Evolutionary conservation across 1,139 yeast species (phyloP).

Genomic region (Sugiyamaella paludigena): DNA sequence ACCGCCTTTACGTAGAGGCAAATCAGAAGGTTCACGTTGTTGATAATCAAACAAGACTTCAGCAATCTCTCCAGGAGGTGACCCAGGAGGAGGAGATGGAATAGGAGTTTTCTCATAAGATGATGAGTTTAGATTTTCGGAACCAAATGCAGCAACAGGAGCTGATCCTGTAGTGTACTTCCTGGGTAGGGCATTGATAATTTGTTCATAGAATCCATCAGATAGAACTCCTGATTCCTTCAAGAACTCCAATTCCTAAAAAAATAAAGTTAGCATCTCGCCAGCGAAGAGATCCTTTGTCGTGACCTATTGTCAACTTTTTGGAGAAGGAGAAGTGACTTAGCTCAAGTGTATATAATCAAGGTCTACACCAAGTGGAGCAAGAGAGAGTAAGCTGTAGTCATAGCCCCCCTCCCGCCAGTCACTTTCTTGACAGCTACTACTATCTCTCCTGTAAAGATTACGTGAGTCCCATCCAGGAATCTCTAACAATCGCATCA

Average conservation of each 20-base stretch:
- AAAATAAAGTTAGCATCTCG: not conserved
- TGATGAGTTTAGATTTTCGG: conserved; percentile 9
- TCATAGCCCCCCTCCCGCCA: too few relatives aligned
- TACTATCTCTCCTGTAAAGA: too few relatives aligned
- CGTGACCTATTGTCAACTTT: too few relatives aligned
- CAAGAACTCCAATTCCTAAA: conserved; percentile 70
- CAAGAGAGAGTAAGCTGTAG: too few relatives aligned
- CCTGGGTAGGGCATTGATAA: conserved; percentile 55
- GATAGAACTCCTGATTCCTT: conserved; percentile 74
- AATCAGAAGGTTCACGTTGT: conserved; percentile 71
- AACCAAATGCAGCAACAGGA: conserved; percentile 40
- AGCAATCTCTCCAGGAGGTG: conserved; percentile 42
- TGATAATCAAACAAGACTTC: conserved; percentile 72
- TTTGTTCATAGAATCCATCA: conserved; percentile 52
- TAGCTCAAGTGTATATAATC: too few relatives aligned
- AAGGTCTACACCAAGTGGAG: too few relatives aligned
- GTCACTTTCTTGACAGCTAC: too few relatives aligned
- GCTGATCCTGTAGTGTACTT: conserved; percentile 55
- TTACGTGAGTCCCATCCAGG: too few relatives aligned
- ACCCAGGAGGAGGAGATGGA: conserved; percentile 26
- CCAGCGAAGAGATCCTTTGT: too few relatives aligned
- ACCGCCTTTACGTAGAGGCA: conserved; percentile 63
- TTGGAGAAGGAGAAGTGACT: too few relatives aligned
- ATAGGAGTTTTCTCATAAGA: conserved; percentile 19
- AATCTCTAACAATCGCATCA: too few relatives aligned